phyloP scores from a whole-genome alignment of 2,329 filamentous ascomycete genomes.

The Cytospora leucostoma region DNA sequence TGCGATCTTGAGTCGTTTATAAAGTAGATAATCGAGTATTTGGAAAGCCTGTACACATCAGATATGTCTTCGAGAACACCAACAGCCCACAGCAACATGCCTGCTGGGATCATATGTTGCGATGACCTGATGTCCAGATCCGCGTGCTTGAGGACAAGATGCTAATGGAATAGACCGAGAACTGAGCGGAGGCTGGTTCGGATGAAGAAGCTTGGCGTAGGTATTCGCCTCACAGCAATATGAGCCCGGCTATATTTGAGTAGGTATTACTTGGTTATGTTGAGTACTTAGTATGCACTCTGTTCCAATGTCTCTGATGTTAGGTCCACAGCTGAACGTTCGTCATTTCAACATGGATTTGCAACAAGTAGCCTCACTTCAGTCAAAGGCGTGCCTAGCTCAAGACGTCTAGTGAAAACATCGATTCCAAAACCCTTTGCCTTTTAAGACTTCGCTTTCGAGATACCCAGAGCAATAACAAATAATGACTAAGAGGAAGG shows the following conservation, averaged over 20 bases:
- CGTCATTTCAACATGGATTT: background rate
- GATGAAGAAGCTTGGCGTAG: conserved; percentile 10
- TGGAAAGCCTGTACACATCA: background rate
- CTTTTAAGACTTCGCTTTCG: background rate
- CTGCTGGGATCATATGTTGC: conserved; percentile 23
- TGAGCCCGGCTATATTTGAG: background rate
- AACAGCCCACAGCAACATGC: background rate
- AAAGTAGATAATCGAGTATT: background rate
- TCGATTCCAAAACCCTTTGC: background rate
- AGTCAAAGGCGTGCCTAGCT: background rate
- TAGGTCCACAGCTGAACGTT: background rate
- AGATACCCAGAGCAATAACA: background rate
- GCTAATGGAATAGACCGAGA: conserved; percentile 30
- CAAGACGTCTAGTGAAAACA: background rate
- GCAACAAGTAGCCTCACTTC: background rate
- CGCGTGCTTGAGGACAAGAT: conserved; percentile 28
- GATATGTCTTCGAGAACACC: background rate
- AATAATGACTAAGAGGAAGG: background rate
- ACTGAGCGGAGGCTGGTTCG: conserved; percentile 30
- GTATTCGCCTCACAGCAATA: conserved; percentile 5
- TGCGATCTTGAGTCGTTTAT: conserved; percentile 29
- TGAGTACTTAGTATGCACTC: background rate
- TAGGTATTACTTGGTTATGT: background rate
- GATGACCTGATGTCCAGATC: conserved; percentile 27
- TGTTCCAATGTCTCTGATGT: background rate